Conservation (phyloP, 73 alveolate genomes). For the Symbiodinium natans region DNA sequence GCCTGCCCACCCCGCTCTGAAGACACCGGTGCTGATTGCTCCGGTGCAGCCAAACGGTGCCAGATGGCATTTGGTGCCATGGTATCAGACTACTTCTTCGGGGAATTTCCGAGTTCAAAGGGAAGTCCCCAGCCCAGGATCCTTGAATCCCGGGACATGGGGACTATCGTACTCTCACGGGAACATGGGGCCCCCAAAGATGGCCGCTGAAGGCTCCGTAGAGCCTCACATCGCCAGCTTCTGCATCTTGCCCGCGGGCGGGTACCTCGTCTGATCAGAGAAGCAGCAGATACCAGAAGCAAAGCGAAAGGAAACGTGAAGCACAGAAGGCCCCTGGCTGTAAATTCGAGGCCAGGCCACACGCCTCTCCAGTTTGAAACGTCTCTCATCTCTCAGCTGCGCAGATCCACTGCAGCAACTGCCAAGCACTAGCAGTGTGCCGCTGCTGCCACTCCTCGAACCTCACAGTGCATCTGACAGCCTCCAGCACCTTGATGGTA, state of each 20-base stretch:
- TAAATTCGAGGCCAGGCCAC: conserved; percentile 56
- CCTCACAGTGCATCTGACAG: background rate
- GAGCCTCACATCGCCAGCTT: conserved; percentile 48
- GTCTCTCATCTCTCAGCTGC: too few relatives aligned
- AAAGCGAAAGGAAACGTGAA: background rate
- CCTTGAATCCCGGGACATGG: too few relatives aligned
- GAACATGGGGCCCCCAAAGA: too few relatives aligned
- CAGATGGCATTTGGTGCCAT: background rate
- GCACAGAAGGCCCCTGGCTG: background rate
- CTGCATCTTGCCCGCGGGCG: conserved; percentile 54
- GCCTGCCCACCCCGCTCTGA: background rate
- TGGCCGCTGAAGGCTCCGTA: too few relatives aligned
- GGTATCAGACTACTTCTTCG: background rate
- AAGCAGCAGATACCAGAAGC: background rate
- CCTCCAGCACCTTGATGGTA: conserved; percentile 53
- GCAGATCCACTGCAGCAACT: too few relatives aligned
- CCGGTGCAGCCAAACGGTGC: background rate
- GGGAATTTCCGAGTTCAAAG: background rate
- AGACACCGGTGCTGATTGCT: background rate
- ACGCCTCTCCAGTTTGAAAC: background rate
- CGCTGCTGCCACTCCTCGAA: too few relatives aligned
- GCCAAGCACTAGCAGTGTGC: too few relatives aligned
- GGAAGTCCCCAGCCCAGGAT: background rate
- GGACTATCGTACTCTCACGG: too few relatives aligned
- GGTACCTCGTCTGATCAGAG: conserved; percentile 11